Evolutionary conservation across 148 eudicot genomes (phyloP).

Genomic region (Spergularia marina): DNA sequence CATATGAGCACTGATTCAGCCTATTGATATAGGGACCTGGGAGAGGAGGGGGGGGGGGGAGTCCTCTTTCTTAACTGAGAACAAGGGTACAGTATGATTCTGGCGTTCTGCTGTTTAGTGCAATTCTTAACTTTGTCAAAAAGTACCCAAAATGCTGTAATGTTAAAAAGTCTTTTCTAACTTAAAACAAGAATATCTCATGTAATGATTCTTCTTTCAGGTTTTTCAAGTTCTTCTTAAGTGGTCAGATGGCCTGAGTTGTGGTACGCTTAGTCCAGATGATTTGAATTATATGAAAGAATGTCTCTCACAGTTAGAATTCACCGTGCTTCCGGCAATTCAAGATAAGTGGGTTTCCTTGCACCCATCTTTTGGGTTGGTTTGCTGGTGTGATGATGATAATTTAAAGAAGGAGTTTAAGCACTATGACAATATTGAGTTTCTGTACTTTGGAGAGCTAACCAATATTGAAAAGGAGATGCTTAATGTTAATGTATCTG

Average conservation of each 20-base stretch:
- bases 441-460: conserved; percentile 71
- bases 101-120: too few species aligned
- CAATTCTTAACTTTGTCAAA: not conserved
- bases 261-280: conserved; percentile 57
- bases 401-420: conserved; percentile 64
- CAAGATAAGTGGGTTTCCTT: conserved; percentile 94
- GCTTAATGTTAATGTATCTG: conserved; percentile 51
- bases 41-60: not conserved
- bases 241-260: conserved; percentile 69
- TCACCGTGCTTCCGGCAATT: conserved; percentile 64
- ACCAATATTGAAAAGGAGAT: conserved; percentile 49
- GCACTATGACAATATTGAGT: conserved; percentile 55
- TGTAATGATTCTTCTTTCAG: conserved; percentile 35
- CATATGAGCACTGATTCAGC: too few species aligned
- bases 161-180: not conserved
- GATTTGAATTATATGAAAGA: conserved; percentile 62
- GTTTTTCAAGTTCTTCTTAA: conserved; percentile 68
- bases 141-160: not conserved
- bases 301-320: conserved; percentile 52
- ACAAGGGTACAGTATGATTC: not conserved
- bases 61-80: not conserved
- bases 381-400: conserved; percentile 93
- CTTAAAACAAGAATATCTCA: not conserved
- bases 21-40: too few species aligned
- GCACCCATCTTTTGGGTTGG: conserved; percentile 75